Evolutionary conservation across 352 stramenopile genomes (phyloP).

Genomic region (Hyaloperonospora arabidopsidis): DNA sequence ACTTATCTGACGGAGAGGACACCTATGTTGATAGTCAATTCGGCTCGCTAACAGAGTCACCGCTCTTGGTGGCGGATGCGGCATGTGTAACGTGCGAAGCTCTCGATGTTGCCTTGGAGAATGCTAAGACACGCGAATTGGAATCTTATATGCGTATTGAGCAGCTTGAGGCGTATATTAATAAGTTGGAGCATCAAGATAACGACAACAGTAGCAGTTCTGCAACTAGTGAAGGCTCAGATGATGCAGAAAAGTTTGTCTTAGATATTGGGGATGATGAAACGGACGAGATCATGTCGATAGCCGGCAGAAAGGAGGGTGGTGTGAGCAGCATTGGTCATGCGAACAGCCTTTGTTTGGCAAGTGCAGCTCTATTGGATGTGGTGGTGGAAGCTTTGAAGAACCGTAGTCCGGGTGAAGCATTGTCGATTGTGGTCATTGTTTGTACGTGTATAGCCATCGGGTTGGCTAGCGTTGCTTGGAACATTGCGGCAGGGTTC

Average conservation of each 20-base stretch:
- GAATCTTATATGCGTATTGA: conserved; percentile 31
- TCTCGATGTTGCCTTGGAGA: conserved; percentile 28
- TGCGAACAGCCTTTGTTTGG: conserved; percentile 16
- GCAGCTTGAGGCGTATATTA: conserved; percentile 27
- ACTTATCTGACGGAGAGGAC: conserved; percentile 27
- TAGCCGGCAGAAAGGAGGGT: conserved; percentile 11
- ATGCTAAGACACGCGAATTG: conserved; percentile 21
- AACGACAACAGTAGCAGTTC: conserved; percentile 7
- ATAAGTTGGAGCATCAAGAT: conserved; percentile 10
- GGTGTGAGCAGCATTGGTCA: conserved; percentile 5
- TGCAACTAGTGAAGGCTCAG: conserved; percentile 1
- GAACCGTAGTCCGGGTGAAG: conserved; percentile 21
- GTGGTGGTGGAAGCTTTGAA: conserved; percentile 25
- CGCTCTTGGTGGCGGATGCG: conserved; percentile 17
- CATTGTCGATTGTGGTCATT: conserved; percentile 21
- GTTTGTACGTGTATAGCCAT: conserved; percentile 17
- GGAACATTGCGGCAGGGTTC: conserved; percentile 24
- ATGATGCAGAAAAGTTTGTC: conserved; percentile 10
- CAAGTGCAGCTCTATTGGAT: conserved; percentile 23
- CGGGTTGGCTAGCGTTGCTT: conserved; percentile 25
- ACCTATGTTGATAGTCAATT: conserved; percentile 19
- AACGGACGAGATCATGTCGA: conserved; percentile 18
- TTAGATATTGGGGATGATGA: conserved; percentile 21
- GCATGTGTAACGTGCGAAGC: conserved; percentile 25
- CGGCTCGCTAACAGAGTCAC: conserved; percentile 13